Conservation (phyloP, 306 rosid species). For the Cucurbita pepo region DNA sequence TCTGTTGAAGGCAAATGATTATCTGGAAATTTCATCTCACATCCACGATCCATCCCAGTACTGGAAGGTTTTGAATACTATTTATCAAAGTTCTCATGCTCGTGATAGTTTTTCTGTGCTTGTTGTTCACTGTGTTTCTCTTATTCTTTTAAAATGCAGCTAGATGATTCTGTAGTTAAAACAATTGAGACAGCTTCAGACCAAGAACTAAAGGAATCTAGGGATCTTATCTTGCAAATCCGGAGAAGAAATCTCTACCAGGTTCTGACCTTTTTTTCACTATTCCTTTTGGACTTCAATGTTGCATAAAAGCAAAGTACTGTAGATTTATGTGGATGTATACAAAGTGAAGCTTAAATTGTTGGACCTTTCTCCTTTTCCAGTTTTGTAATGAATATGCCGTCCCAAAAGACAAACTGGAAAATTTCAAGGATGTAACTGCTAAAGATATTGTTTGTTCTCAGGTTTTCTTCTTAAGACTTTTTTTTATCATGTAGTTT, state of each 20-base stretch:
- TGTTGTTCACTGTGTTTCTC: not conserved
- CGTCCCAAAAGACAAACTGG: constrained; percentile 73
- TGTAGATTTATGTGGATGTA: not conserved
- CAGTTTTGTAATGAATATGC: constrained; percentile 93
- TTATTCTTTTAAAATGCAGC: constrained; percentile 34
- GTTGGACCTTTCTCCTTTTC: constrained; percentile 1
- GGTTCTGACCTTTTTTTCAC: constrained; percentile 18
- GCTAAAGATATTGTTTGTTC: constrained; percentile 88
- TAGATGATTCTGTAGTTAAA: constrained; percentile 74
- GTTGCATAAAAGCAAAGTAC: not conserved
- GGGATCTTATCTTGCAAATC: constrained; percentile 66
- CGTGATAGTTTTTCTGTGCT: constrained; percentile 1
- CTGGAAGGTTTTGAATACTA: constrained; percentile 62
- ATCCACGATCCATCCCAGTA: constrained; percentile 57
- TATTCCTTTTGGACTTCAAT: not conserved
- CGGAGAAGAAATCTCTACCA: constrained; percentile 83
- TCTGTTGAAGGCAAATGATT: constrained; percentile 52
- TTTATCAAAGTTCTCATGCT: constrained; percentile 1
- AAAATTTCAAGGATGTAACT: constrained; percentile 64
- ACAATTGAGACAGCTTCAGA: constrained; percentile 65
- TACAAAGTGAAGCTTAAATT: not conserved
- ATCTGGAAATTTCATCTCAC: constrained; percentile 47
- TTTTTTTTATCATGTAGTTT: not conserved
- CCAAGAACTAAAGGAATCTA: constrained; percentile 59
- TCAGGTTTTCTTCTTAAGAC: constrained; percentile 33